Percentiles rank a stretch among this genome's conserved stretches.
Evolutionary conservation across 352 stramenopile genomes (phyloP).

Genomic region (Plasmopara viticola): DNA sequence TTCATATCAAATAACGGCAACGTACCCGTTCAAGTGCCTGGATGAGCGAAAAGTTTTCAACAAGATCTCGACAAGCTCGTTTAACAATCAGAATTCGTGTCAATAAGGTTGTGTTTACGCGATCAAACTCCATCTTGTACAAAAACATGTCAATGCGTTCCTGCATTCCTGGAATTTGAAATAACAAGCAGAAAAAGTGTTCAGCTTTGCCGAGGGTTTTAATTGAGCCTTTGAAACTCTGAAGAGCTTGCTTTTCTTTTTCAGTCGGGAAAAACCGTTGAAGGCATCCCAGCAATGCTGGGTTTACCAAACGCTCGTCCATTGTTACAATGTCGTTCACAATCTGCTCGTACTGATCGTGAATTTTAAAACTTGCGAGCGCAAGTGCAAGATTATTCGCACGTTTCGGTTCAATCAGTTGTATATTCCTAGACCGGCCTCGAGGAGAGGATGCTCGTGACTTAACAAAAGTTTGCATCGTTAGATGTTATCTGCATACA

Average conservation of each 20-base stretch:
- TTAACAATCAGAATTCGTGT: conserved; percentile 49
- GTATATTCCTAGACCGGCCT: conserved; percentile 66
- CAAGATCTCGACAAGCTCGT: conserved; percentile 52
- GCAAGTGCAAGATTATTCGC: conserved; percentile 74
- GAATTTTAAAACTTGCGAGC: conserved; percentile 72
- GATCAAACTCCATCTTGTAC: conserved; percentile 67
- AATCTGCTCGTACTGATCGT: conserved; percentile 60
- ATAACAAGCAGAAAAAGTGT: conserved; percentile 58
- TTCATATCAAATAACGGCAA: background rate
- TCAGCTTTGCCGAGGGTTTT: conserved; percentile 61
- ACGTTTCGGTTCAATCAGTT: conserved; percentile 72
- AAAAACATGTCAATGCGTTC: conserved; percentile 68
- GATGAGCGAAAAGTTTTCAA: conserved; percentile 66
- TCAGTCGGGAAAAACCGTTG: conserved; percentile 72
- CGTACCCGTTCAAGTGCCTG: conserved; percentile 40
- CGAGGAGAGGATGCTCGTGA: conserved; percentile 62
- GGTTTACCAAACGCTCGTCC: conserved; percentile 49
- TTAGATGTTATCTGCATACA: background rate
- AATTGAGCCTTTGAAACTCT: conserved; percentile 36
- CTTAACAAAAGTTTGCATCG: conserved; percentile 14
- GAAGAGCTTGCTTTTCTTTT: conserved; percentile 45
- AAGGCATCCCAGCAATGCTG: conserved; percentile 57
- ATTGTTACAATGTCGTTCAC: conserved; percentile 50
- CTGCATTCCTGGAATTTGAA: conserved; percentile 52
- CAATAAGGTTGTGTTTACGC: conserved; percentile 35